Percentiles rank a stretch among this genome's conserved stretches.
These are phyloP conservation scores for Colletotrichum phormii DNA, from an alignment of 2,329 filamentous ascomycete species.

Conservation along the genomic window DNA sequence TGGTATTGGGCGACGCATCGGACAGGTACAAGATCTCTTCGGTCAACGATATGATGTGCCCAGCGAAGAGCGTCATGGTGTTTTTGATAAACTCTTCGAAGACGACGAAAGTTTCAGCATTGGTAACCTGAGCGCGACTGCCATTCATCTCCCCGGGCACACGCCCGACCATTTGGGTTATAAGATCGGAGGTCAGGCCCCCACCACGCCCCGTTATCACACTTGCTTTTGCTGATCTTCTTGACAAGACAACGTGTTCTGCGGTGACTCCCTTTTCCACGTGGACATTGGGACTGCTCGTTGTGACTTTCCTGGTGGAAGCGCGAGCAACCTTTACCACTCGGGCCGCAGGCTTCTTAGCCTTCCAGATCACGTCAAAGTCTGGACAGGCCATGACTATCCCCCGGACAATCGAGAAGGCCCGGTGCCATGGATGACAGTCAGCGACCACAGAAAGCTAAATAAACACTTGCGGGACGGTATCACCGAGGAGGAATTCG, in stretches of 20 bases:
- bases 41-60: slow-evolving; percentile 59
- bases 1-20: slow-evolving; percentile 67
- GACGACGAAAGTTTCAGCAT: slow-evolving; percentile 66
- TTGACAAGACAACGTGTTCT: slow-evolving; percentile 57
- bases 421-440: slow-evolving; percentile 56
- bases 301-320: slow-evolving; percentile 67
- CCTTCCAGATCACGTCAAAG: slow-evolving; percentile 55
- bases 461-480: slow-evolving; percentile 62
- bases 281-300: slow-evolving; percentile 63
- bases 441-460: slow-evolving; percentile 54
- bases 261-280: slow-evolving; percentile 65
- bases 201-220: not conserved
- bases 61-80: slow-evolving; percentile 52
- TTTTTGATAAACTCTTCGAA: slow-evolving; percentile 65
- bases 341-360: slow-evolving; percentile 56
- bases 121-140: slow-evolving; percentile 57
- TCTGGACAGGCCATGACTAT: slow-evolving; percentile 69
- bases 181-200: slow-evolving; percentile 56
- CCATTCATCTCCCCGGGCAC: slow-evolving; percentile 69
- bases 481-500: slow-evolving; percentile 55
- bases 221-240: slow-evolving; percentile 4
- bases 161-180: slow-evolving; percentile 73
- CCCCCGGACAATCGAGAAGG: slow-evolving; percentile 49
- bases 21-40: slow-evolving; percentile 62
- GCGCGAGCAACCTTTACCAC: slow-evolving; percentile 54